Evolutionary conservation across 495 filamentous ascomycete species (phyloP).

Genomic region (Cairneyella variabilis): DNA sequence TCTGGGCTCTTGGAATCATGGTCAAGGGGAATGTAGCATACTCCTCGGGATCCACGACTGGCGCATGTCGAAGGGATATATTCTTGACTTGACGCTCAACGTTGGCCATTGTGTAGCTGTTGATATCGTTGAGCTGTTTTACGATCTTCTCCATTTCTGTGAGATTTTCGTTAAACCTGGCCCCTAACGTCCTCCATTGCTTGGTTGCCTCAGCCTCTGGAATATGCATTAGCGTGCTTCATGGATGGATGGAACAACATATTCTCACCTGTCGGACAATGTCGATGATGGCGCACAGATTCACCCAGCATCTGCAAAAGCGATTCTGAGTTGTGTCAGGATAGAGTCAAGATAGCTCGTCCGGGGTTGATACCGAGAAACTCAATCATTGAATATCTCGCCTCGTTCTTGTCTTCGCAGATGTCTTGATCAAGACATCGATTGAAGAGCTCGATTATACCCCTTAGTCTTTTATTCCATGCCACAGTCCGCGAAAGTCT

Average conservation of each 20-base stretch:
- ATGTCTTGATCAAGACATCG: constrained; percentile 3
- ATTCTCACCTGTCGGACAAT: constrained; percentile 9
- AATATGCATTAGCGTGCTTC: neutral
- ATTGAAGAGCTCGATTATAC: constrained; percentile 11
- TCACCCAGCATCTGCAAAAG: constrained; percentile 9
- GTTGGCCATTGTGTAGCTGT: constrained; percentile 11
- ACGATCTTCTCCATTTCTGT: constrained; percentile 3
- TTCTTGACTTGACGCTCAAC: constrained; percentile 9
- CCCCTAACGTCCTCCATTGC: neutral
- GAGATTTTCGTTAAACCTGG: constrained; percentile 6
- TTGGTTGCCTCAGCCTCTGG: constrained; percentile 7
- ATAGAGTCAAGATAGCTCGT: neutral
- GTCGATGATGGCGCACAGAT: constrained; percentile 11
- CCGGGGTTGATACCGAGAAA: neutral
- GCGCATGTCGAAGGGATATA: constrained; percentile 13
- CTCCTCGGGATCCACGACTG: constrained; percentile 7
- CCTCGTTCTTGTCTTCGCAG: constrained; percentile 14
- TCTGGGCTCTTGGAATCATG: constrained; percentile 14
- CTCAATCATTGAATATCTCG: constrained; percentile 13
- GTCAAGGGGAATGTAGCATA: constrained; percentile 9
- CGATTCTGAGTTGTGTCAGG: constrained; percentile 3
- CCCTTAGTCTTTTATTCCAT: constrained; percentile 6
- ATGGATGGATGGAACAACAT: no score
- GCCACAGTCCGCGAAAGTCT: neutral
- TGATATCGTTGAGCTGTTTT: constrained; percentile 18